Conservation (phyloP, 257 asterid genomes). For the Petrea volubilis region DNA sequence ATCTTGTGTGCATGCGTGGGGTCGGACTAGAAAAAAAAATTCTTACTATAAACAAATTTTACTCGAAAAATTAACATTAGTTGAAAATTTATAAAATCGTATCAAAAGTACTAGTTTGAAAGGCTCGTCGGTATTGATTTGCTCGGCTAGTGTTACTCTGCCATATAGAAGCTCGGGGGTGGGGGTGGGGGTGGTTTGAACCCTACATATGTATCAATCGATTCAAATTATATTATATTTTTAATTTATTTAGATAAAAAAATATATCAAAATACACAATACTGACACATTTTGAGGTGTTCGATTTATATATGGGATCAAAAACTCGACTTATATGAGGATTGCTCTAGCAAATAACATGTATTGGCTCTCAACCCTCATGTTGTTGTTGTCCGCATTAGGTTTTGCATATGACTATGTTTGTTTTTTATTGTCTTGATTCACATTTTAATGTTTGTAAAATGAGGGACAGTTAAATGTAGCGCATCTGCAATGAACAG, state of each 20-base stretch:
- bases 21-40: too few relatives aligned
- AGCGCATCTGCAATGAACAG: background rate
- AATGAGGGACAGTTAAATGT: background rate
- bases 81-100: too few relatives aligned
- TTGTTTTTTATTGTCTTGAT: background rate
- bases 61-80: background rate
- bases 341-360: background rate
- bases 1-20: background rate
- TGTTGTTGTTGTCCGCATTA: background rate
- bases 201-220: too few relatives aligned
- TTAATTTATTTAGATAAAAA: too few relatives aligned
- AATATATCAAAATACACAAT: too few relatives aligned
- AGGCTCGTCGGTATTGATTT: background rate
- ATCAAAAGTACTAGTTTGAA: background rate
- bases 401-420: slow-evolving; percentile 4
- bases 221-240: too few relatives aligned
- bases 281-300: too few relatives aligned
- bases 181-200: too few relatives aligned
- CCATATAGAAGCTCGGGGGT: too few relatives aligned
- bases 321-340: too few relatives aligned
- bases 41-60: background rate
- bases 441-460: background rate
- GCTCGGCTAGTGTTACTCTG: too few relatives aligned
- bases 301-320: too few relatives aligned
- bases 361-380: background rate